Evolutionary conservation across 441 rosid species (phyloP).

Genomic region (Corymbia citriodora): DNA sequence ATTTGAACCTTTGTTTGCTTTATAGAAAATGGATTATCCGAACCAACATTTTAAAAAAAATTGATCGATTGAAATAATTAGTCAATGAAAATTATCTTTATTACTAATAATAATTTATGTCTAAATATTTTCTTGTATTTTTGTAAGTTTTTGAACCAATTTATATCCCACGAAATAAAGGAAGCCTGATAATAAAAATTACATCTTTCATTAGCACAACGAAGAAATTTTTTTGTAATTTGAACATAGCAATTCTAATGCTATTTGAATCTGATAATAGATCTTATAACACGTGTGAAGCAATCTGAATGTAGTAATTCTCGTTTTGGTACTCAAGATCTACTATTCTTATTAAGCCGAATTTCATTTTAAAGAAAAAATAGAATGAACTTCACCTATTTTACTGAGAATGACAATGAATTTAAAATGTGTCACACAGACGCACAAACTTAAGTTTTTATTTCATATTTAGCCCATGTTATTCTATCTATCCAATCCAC

Average conservation of each 20-base stretch:
- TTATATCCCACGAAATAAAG: no score
- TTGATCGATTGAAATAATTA: no score
- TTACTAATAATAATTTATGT: no score
- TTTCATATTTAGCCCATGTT: not conserved
- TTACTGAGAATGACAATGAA: accelerated
- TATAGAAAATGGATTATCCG: no score
- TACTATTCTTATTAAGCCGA: accelerated
- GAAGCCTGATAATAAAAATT: not conserved
- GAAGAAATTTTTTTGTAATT: not conserved
- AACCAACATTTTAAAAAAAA: no score
- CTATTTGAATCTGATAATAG: not conserved
- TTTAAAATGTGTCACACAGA: not conserved
- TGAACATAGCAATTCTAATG: not conserved
- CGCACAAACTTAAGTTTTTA: not conserved
- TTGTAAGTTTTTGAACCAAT: no score
- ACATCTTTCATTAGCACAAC: not conserved
- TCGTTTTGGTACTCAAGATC: not conserved
- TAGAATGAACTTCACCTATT: not conserved
- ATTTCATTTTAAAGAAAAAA: not conserved
- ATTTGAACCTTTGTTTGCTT: no score
- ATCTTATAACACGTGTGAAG: not conserved
- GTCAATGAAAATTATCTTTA: no score
- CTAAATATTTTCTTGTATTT: no score
- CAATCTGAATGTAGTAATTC: not conserved
- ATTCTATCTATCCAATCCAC: not conserved